Evolutionary conservation across 768 basidiomycete species (phyloP), one percentile per base, ranked within the genome.

Genomic region (Serendipita sp.): DNA sequence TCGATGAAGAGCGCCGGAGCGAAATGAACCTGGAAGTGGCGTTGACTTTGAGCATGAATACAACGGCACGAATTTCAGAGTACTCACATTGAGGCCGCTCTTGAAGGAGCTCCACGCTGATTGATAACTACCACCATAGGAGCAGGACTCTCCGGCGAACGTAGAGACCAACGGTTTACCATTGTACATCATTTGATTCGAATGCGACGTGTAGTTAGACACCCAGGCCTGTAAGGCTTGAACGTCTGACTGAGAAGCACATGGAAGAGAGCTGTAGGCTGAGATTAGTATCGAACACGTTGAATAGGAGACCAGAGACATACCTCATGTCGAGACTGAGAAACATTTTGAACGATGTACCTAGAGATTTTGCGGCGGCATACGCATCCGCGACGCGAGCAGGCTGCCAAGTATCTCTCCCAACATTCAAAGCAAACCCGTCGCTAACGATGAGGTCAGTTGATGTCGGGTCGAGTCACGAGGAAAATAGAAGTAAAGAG

Each of bases 1-100:
- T 80, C 80, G 64, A 84, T 72, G 68, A 88, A 87, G 73, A 88
- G 88, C 2, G 83, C 76, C 4, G 87, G 87, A 0, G 87, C 76
- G 70, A 88, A 89, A 68, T 79, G 77, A 29, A 86, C 76, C 62
- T 76, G 71, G 52, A 53, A 27, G 52, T 1, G 52, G 11, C 10
- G 16, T 29, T 16, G 52, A 0, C 23, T 0, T 23, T 23, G 23
- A 23, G 23, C 10, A 53, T 11, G 13, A 29, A 1, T 1, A 53
- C 23, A 16, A 29, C 15, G 13, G 23, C 23, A 15, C 10, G 52
- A 31, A 10, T 8, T 10, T n/a, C n/a, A 60, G 55, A 23, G 16
- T 23, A 2, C 48, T 23, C 23, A 60, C 55, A 60, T 60, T 60
- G 34, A 60, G 55, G 33, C 55, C 55, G 10, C n/a, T 60, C 33